These are phyloP conservation scores for Paxillus rubicundulus DNA, from an alignment of 768 basidiomycete genomes.

Conservation along the genomic window DNA sequence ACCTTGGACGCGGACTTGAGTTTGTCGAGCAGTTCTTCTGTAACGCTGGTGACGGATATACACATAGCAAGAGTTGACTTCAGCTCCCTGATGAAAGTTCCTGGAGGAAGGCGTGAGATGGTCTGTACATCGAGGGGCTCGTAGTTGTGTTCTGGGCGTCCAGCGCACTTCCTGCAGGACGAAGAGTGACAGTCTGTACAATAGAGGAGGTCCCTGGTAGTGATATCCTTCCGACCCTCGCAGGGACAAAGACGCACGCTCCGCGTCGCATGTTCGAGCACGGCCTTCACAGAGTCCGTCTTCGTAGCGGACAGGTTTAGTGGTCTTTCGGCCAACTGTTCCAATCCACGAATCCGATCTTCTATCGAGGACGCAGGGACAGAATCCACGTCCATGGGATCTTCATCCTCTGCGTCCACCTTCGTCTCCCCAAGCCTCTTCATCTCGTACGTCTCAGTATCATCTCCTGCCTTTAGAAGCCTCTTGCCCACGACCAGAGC, in stretches of 20 bases:
- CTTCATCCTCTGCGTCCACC: slow-evolving; percentile 30
- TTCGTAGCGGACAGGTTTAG: slow-evolving; percentile 66
- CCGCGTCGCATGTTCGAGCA: slow-evolving; percentile 62
- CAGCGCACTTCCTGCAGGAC: slow-evolving; percentile 84
- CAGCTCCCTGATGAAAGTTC: slow-evolving; percentile 69
- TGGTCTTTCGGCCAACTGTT: slow-evolving; percentile 57
- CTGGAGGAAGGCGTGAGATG: slow-evolving; percentile 65
- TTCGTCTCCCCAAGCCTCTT: slow-evolving; percentile 43
- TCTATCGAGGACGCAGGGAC: slow-evolving; percentile 30
- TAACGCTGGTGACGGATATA: slow-evolving; percentile 54
- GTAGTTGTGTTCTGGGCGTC: slow-evolving; percentile 86
- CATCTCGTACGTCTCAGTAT: slow-evolving; percentile 65
- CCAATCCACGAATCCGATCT: slow-evolving; percentile 69
- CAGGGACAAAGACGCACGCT: slow-evolving; percentile 86
- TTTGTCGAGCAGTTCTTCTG: slow-evolving; percentile 48
- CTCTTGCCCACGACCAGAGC: slow-evolving; percentile 69
- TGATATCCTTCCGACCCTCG: slow-evolving; percentile 82
- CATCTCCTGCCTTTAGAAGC: slow-evolving; percentile 65
- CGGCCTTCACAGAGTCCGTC: slow-evolving; percentile 44
- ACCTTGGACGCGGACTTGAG: slow-evolving; percentile 41
- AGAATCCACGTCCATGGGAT: slow-evolving; percentile 51
- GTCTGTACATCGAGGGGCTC: slow-evolving; percentile 48
- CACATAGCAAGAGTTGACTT: slow-evolving; percentile 88
- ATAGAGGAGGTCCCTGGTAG: slow-evolving; percentile 57
- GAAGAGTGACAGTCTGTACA: slow-evolving; percentile 78